Conservation (phyloP, 1,284 basidiomycete species). For the Austroboletus novae-zelandiae region DNA sequence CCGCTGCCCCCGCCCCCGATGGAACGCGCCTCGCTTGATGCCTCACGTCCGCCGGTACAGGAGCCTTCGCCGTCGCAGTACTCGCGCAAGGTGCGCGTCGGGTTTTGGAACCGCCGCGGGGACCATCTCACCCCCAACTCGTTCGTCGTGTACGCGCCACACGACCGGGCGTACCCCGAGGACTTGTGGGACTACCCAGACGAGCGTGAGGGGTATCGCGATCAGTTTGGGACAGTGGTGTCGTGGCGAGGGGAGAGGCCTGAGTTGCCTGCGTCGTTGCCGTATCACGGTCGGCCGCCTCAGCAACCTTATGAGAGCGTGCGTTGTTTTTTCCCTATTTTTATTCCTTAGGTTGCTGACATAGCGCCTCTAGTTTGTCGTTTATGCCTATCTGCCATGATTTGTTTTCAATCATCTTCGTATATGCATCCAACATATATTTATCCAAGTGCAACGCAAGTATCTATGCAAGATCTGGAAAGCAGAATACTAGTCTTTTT, state of each 20-base stretch:
- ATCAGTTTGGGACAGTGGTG: conserved; percentile 45
- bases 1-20: conserved; percentile 32
- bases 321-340: conserved; percentile 23
- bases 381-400: conserved; percentile 30
- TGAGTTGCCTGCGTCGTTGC: conserved; percentile 58
- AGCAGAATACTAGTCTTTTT: background rate
- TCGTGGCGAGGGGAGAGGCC: conserved; percentile 43
- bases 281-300: conserved; percentile 51
- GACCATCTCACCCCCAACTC: conserved; percentile 57
- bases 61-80: conserved; percentile 27
- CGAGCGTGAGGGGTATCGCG: conserved; percentile 49
- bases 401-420: background rate
- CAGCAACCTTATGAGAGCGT: conserved; percentile 56
- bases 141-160: conserved; percentile 63
- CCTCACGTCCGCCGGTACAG: conserved; percentile 29
- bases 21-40: conserved; percentile 21
- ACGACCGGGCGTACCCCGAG: conserved; percentile 46
- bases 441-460: conserved; percentile 11
- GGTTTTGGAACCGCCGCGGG: conserved; percentile 68
- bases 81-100: conserved; percentile 41
- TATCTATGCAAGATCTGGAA: conserved; percentile 9
- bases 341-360: background rate
- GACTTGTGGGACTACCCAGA: conserved; percentile 59
- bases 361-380: conserved; percentile 34
- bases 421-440: conserved; percentile 11